phyloP scores from a whole-genome alignment of 495 filamentous ascomycete species.

The Halenospora varia region DNA sequence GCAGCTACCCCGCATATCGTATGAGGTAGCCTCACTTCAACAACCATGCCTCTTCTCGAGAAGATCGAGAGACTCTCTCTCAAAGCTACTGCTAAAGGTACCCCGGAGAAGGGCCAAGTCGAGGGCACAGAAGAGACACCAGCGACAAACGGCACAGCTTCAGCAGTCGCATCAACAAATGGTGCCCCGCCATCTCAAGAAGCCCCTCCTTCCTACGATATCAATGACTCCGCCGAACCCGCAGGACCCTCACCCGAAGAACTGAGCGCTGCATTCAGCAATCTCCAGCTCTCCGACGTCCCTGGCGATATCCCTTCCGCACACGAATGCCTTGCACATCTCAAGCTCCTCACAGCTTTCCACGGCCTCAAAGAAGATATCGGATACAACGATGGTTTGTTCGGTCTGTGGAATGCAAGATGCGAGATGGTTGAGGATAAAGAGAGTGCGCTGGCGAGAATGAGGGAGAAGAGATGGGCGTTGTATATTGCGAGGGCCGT shows the following conservation, averaged over 20 bases:
- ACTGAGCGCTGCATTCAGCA: slow-evolving; percentile 38
- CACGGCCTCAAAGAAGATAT: slow-evolving; percentile 63
- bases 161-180: neutral
- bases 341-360: slow-evolving; percentile 71
- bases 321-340: slow-evolving; percentile 63
- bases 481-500: slow-evolving; percentile 71
- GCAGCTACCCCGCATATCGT: too few species aligned
- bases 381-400: slow-evolving; percentile 59
- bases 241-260: slow-evolving; percentile 22
- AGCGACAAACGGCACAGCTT: neutral
- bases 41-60: too few species aligned
- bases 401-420: slow-evolving; percentile 52
- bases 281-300: slow-evolving; percentile 28
- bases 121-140: neutral
- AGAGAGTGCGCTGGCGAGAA: slow-evolving; percentile 37
- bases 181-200: slow-evolving; percentile 28
- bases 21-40: too few species aligned
- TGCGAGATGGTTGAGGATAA: slow-evolving; percentile 26
- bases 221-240: too few species aligned
- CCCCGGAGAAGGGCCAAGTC: too few species aligned
- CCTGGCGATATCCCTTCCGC: slow-evolving; percentile 27
- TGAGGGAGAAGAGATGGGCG: slow-evolving; percentile 78
- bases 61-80: too few species aligned
- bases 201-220: neutral
- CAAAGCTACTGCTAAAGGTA: too few species aligned